Conservation (phyloP, 2,329 filamentous ascomycete species). For the Cytospora piceae region DNA sequence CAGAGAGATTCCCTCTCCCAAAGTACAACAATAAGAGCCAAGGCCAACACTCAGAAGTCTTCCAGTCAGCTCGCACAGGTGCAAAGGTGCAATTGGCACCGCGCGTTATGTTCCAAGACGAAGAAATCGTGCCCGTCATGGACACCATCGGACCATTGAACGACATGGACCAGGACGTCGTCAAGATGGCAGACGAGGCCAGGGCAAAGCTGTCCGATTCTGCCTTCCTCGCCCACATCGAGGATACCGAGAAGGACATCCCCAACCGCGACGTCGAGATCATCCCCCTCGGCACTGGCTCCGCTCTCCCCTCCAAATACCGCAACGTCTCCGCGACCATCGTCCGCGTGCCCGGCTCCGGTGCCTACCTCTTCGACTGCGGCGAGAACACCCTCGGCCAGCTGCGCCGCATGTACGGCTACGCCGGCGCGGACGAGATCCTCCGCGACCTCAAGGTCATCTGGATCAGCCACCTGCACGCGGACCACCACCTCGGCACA, state of each 20-base stretch:
- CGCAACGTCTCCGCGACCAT: slow-evolving; percentile 93
- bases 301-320: slow-evolving; percentile 87
- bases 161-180: slow-evolving; percentile 47
- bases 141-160: slow-evolving; percentile 48
- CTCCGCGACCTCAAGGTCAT: slow-evolving; percentile 79
- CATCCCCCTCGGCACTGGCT: slow-evolving; percentile 87
- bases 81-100: slow-evolving; percentile 53
- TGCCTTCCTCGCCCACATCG: slow-evolving; percentile 53
- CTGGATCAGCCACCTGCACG: slow-evolving; percentile 95
- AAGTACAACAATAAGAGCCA: slow-evolving; percentile 59
- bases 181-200: slow-evolving; percentile 56
- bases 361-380: slow-evolving; percentile 89
- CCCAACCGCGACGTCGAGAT: slow-evolving; percentile 79
- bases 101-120: slow-evolving; percentile 49
- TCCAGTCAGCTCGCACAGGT: slow-evolving; percentile 49
- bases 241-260: slow-evolving; percentile 63
- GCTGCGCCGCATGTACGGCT: slow-evolving; percentile 72
- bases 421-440: slow-evolving; percentile 67
- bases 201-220: slow-evolving; percentile 45
- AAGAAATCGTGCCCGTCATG: slow-evolving; percentile 53
- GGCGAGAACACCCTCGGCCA: slow-evolving; percentile 94
- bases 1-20: slow-evolving; percentile 72
- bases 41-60: slow-evolving; percentile 25
- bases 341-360: slow-evolving; percentile 78
- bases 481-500: slow-evolving; percentile 91